Base-by-base conservation (phyloP, 352 stramenopile genomes). In the Pythium pyrilobum region DNA sequence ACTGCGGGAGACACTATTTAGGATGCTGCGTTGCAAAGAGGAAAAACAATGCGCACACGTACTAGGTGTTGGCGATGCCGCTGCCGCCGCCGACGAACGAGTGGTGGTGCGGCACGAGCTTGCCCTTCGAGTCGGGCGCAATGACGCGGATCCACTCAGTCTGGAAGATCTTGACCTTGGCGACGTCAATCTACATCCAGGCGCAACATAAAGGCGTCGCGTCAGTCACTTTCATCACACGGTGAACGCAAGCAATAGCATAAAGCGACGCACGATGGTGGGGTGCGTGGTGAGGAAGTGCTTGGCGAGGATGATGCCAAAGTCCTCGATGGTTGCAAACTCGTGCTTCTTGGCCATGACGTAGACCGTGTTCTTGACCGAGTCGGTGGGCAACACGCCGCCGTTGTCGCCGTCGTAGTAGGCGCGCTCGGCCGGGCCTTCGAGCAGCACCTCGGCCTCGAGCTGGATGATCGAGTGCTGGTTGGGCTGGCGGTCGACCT, bases 331-430 rank as follows among this genome's bases (percentile, higher is more conserved):
- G 62, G 77, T 85, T 11, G 77, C 78, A 56, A 95, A 94, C 64
- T 89, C 74, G 66, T 90, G 79, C 59, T 89, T 78, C 76, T 94
- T 95, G 32, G 84, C 85, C 33, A 96, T 43, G 52, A 87, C 79
- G 64, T 93, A 95, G 25, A 96, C 80, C 32, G 85, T 94, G 66
- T 96, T 96, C 72, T 96, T 96, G 66, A 92, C 72, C 54, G 87
- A 95, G 66, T 96, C 87, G 6, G 87, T 96, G 37, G 85, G 81
- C 38, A 96, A 66, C 58, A 96, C 84, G 21, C 69, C 65, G 38
- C 73, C 69, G 59, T 96, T 96, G 71, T 96, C 84, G 52, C 81
- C 85, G 46, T 81, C 57, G 51, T 86, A 87, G 69, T 96, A 96
- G 24, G 81, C 81, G 45, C 64, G 69, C 53, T 88, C 75, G 27